Percentiles rank a stretch among this genome's conserved stretches.
These are phyloP conservation scores for Colletotrichum eremochloae DNA, from an alignment of 2,329 filamentous ascomycete genomes.

Conservation along the genomic window DNA sequence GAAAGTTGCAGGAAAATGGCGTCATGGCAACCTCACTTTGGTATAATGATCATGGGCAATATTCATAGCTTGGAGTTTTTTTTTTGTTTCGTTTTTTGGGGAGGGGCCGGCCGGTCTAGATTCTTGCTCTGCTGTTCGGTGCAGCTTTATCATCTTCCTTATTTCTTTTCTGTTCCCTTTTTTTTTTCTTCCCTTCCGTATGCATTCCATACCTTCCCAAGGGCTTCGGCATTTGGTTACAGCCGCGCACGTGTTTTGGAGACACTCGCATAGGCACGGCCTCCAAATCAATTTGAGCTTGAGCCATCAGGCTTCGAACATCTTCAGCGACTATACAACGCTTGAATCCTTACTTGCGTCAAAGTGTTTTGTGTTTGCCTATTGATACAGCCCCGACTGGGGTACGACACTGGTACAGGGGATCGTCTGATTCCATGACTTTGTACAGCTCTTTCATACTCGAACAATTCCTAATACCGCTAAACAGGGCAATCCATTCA, in stretches of 20 bases:
- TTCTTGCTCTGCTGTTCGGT: slow-evolving; percentile 31
- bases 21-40: slow-evolving; percentile 32
- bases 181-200: neutral
- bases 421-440: slow-evolving; percentile 12
- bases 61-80: slow-evolving; percentile 42
- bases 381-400: slow-evolving; percentile 35
- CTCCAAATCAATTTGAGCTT: slow-evolving; percentile 17
- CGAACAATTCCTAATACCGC: slow-evolving; percentile 17
- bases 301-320: neutral
- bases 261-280: slow-evolving; percentile 11
- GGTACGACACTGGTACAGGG: slow-evolving; percentile 20
- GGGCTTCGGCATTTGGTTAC: slow-evolving; percentile 10
- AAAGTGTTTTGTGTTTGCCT: slow-evolving; percentile 30
- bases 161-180: neutral
- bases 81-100: slow-evolving; percentile 5
- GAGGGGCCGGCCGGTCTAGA: slow-evolving; percentile 21
- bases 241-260: slow-evolving; percentile 1
- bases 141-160: neutral
- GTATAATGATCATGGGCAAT: slow-evolving; percentile 37
- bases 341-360: neutral
- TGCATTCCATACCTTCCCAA: slow-evolving; percentile 32
- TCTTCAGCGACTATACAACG: slow-evolving; percentile 1
- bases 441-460: slow-evolving; percentile 30
- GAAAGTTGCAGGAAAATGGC: slow-evolving; percentile 37
- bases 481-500: slow-evolving; percentile 10